Conservation (phyloP, 768 basidiomycete species). For the Suillus tomentosus region DNA sequence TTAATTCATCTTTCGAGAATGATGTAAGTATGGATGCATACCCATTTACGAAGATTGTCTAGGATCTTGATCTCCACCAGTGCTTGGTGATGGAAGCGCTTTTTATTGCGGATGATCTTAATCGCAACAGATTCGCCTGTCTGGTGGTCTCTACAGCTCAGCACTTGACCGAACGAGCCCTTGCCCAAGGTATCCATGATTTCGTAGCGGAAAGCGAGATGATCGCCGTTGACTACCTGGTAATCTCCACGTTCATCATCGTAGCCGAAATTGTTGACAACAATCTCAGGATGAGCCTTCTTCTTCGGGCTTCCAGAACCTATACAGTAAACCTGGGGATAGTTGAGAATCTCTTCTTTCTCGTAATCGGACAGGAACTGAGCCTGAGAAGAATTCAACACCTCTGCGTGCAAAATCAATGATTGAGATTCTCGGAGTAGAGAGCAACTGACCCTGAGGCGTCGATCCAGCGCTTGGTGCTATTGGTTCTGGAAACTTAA, state of each 20-base stretch:
- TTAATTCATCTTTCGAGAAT: not conserved
- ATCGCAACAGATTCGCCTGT: conserved; percentile 97
- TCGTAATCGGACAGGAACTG: conserved; percentile 86
- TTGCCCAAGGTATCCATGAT: conserved; percentile 91
- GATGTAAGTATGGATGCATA: conserved; percentile 36
- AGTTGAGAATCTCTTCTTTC: conserved; percentile 88
- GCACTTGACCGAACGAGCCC: conserved; percentile 97
- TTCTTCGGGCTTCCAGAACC: conserved; percentile 86
- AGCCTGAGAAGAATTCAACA: conserved; percentile 65
- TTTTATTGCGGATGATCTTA: conserved; percentile 99
- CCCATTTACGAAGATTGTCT: conserved; percentile 97
- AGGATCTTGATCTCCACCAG: conserved; percentile 99
- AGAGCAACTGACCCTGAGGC: conserved; percentile 62
- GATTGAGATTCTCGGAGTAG: conserved; percentile 11
- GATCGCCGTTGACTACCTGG: conserved; percentile 84
- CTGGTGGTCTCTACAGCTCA: conserved; percentile 93
- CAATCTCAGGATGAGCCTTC: conserved; percentile 66
- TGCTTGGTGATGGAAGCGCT: conserved; percentile 97
- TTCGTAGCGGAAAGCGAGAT: conserved; percentile 97
- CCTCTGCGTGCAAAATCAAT: conserved; percentile 41
- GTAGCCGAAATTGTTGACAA: conserved; percentile 89
- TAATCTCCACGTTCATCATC: conserved; percentile 99
- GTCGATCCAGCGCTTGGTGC: conserved; percentile 65
- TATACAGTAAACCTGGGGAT: conserved; percentile 77
- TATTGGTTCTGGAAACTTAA: conserved; percentile 91